Evolutionary conservation across 164 flowering plant species (phyloP), one percentile per base, ranked within the genome.

Genomic region (Aristolochia contorta): DNA sequence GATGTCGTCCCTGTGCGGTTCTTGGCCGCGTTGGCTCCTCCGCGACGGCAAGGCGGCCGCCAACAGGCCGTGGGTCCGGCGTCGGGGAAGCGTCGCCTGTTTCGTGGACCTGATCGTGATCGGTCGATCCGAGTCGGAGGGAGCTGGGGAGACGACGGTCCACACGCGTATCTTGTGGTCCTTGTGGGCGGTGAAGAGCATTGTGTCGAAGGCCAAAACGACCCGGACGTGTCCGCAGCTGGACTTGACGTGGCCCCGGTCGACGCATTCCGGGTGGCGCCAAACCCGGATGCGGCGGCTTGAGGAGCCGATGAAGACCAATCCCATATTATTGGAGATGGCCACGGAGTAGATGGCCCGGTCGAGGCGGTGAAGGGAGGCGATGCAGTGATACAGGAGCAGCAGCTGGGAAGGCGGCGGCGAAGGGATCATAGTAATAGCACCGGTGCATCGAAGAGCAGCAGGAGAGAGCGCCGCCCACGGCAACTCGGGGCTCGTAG

Each of bases 271-370:
- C 0, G 79, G 74, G 58, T 65, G 74, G 55, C 60, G 67, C 84
- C 81, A 80, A 0, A 73, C 78, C 16, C 65, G 77, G 46, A 80
- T 63, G n/a, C 75, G 57, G 15, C 65, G 54, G 55, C 81, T 76
- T n/a, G 69, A 71, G 1, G 83, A 73, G 57, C 78, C 78, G 0
- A 80, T 78, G 68, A 74, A 75, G 32, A 75, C 60, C 22, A 62
- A 52, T 46, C 69, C 81, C n/a, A n/a, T n/a, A n/a, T n/a, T n/a
- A 27, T 63, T 66, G 13, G 74, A 52, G 37, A 67, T 63, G 12
- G 78, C 69, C 22, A 80, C 66, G 6, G 84, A 74, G 50, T 64
- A 64, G n/a, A 80, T 65, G 47, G 56, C 70, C 14, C 84, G 81
- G 41, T 78, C 77, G 4, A 63, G 75, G 18, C 77, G 74, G 47